Conservation (phyloP, 257 asterid genomes). For the Ballota nigra region DNA sequence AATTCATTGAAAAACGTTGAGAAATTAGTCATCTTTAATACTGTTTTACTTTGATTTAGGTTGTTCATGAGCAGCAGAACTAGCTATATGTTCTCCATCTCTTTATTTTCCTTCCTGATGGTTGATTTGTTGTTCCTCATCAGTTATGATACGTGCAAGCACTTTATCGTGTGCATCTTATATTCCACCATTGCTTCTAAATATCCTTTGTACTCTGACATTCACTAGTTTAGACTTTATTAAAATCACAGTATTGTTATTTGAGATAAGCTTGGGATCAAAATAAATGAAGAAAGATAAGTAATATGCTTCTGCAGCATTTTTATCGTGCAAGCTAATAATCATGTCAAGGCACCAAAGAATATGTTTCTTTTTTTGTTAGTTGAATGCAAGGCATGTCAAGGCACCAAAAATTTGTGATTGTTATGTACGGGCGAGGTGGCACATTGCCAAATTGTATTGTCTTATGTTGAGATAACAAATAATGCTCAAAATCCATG, state of each 20-base stretch:
- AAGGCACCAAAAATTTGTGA: not conserved
- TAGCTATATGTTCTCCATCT: constrained; percentile 15
- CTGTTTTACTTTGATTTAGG: constrained; percentile 6
- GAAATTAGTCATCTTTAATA: not conserved
- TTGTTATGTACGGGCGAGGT: not conserved
- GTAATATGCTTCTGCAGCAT: not conserved
- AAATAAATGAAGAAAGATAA: not conserved
- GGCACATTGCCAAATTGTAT: not conserved
- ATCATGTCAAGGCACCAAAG: not conserved
- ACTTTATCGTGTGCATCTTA: not conserved
- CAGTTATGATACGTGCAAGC: not conserved
- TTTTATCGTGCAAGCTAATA: constrained; percentile 11
- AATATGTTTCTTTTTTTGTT: not conserved
- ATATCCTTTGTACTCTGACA: not conserved
- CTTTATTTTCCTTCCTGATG: not conserved
- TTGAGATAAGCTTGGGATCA: not conserved
- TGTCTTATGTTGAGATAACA: not conserved
- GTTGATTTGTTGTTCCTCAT: not conserved
- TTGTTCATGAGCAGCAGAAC: constrained; percentile 4
- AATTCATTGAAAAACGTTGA: not conserved
- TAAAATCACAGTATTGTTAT: not conserved
- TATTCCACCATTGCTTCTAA: not conserved
- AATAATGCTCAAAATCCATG: not conserved
- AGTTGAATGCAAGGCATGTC: not conserved
- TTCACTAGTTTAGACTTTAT: not conserved